Base-by-base conservation (phyloP, 257 asterid genomes). In the Prunella vulgaris region DNA sequence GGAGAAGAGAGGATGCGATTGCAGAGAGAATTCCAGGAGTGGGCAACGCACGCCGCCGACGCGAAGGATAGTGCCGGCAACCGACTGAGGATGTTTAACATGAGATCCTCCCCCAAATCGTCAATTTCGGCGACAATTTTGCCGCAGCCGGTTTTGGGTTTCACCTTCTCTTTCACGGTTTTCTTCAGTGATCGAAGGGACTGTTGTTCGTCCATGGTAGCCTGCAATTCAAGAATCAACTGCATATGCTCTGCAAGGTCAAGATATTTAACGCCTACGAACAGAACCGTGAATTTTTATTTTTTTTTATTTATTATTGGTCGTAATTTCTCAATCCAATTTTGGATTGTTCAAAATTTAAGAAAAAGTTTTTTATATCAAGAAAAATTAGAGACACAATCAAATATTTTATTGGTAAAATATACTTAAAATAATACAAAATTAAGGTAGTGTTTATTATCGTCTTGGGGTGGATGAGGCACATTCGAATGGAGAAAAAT, bases 11-110 rank as follows among this genome's bases (percentile, higher is more conserved):
- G 88, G 73, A 90, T 68, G 10, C 85, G 81, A 7, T 73, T 68
- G 88, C 88, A 84, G 62, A 85, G 52, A 52, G 82, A 72, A 74
- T 76, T 90, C 97, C 98, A 92, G 12, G 83, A 81, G 73, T 86
- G 93, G 88, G 77, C 81, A 57, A 90, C 97, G 71, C 97, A 92
- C 3, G 95, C 88, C 10, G 96, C 97, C 60, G 84, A 74, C 18
- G 95, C 91, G 69, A 86, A 92, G 14, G 87, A 70, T 15, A 38
- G 4, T 5, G 96, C 98, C 21, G 97, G 96, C 52, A 93, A 82
- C 58, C 90, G 86, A 53, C 77, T 68, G 44, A 92, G 80, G 67
- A 90, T 68, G 78, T 80, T 85, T 48, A 73, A 81, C 42, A 88
- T 54, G 10, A 88, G 81, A 77, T 93, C 96, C 21, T 83, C 78